Evolutionary conservation across 495 filamentous ascomycete genomes (phyloP).

Genomic region (Aspergillus heteromorphus): DNA sequence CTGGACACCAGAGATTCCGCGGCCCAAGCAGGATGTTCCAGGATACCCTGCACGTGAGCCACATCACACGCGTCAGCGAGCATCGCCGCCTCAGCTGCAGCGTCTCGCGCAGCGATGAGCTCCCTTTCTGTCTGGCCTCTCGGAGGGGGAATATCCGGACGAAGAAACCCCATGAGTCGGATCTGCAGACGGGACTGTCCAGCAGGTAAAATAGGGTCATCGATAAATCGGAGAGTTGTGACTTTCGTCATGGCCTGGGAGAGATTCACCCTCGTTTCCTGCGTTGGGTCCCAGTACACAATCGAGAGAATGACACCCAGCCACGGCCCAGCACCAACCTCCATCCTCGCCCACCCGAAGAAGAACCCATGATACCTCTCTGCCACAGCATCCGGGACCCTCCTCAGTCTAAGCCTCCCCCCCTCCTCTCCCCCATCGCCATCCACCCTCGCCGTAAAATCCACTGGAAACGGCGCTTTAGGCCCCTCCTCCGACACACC

Average conservation of each 20-base stretch:
- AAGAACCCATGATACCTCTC: slow-evolving; percentile 54
- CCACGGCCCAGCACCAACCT: slow-evolving; percentile 40
- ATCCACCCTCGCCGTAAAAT: slow-evolving; percentile 35
- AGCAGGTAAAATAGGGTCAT: slow-evolving; percentile 8
- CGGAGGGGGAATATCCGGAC: slow-evolving; percentile 24
- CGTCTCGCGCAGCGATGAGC: slow-evolving; percentile 25
- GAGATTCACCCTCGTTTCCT: slow-evolving; percentile 32
- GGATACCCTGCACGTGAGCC: slow-evolving; percentile 40
- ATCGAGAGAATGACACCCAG: slow-evolving; percentile 49
- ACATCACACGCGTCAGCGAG: slow-evolving; percentile 46
- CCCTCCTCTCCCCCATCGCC: neutral
- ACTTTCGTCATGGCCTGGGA: slow-evolving; percentile 34
- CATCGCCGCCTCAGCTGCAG: slow-evolving; percentile 33
- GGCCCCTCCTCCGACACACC: slow-evolving; percentile 44
- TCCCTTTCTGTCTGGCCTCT: slow-evolving; percentile 20
- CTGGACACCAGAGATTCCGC: no score
- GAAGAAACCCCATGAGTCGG: slow-evolving; percentile 50
- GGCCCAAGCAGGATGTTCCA: slow-evolving; percentile 51
- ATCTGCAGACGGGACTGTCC: slow-evolving; percentile 38
- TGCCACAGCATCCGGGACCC: slow-evolving; percentile 39
- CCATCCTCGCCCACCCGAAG: slow-evolving; percentile 54
- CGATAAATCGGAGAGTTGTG: slow-evolving; percentile 46
- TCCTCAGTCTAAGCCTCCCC: neutral
- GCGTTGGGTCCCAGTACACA: slow-evolving; percentile 29
- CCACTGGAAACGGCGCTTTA: slow-evolving; percentile 52